A percentile compares a stretch with the other conserved stretches of the same genome.
Evolutionary conservation across 2,329 filamentous ascomycete genomes (phyloP).

Genomic region (Alternaria gaisen): DNA sequence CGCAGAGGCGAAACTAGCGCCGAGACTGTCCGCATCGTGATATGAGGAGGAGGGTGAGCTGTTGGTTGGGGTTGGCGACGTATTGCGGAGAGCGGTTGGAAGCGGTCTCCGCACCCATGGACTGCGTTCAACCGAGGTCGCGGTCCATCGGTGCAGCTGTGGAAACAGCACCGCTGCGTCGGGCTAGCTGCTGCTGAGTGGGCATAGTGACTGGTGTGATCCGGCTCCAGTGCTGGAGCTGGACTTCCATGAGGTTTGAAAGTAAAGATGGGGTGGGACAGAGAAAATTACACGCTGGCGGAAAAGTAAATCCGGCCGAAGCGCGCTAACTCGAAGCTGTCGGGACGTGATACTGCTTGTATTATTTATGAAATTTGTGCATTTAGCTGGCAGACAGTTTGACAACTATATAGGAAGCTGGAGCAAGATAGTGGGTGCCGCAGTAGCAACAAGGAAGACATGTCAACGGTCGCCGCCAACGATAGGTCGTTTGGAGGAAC

Average conservation of each 20-base stretch:
- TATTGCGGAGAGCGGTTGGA: slow-evolving; percentile 38
- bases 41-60: slow-evolving; percentile 24
- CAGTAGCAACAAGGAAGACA: no score
- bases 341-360: no score
- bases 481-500: no score
- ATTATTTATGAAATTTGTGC: no score
- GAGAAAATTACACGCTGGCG: slow-evolving; percentile 17
- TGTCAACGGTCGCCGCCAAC: no score
- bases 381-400: no score
- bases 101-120: slow-evolving; percentile 43
- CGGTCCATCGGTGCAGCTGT: slow-evolving; percentile 20
- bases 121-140: slow-evolving; percentile 47
- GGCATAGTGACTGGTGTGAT: slow-evolving; percentile 10
- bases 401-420: no score
- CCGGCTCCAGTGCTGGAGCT: slow-evolving; percentile 6
- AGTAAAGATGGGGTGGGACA: slow-evolving; percentile 14
- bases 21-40: slow-evolving; percentile 40
- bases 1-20: slow-evolving; percentile 41
- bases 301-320: slow-evolving; percentile 30
- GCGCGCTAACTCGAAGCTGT: slow-evolving; percentile 2
- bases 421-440: no score
- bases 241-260: slow-evolving; percentile 16
- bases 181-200: slow-evolving; percentile 2
- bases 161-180: slow-evolving; percentile 10
- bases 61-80: slow-evolving; percentile 28